These are phyloP conservation scores for Vitis amurensis DNA, from an alignment of 164 flowering plant species.

Conservation along the genomic window DNA sequence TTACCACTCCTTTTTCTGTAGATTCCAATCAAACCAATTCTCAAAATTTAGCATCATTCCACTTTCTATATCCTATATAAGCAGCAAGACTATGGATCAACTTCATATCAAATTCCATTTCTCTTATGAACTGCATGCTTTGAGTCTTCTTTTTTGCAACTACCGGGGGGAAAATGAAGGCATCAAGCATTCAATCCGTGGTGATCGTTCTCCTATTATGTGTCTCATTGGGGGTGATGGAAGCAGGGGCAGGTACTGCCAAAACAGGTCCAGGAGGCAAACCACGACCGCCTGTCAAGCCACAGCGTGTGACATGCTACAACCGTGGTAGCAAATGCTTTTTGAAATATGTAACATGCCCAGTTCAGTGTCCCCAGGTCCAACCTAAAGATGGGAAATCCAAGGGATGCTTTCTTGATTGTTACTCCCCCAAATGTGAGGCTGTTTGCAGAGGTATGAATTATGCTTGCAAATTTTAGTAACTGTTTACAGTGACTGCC, in stretches of 20 bases:
- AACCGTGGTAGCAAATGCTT: constrained; percentile 23
- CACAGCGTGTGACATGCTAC: constrained; percentile 14
- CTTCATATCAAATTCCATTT: constrained; percentile 3
- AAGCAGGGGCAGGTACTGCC: constrained; percentile 2
- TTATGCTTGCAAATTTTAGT: too few species aligned
- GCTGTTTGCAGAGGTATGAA: constrained; percentile 28
- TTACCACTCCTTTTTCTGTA: too few species aligned
- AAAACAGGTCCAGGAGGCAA: too few species aligned
- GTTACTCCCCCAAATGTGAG: constrained; percentile 36
- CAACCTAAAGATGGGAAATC: constrained; percentile 24
- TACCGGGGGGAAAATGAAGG: neutral
- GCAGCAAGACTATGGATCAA: too few species aligned
- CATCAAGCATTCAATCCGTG: constrained; percentile 5
- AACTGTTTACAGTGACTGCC: too few species aligned
- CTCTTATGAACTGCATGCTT: neutral
- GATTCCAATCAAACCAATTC: too few species aligned
- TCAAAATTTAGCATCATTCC: too few species aligned
- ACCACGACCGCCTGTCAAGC: too few species aligned
- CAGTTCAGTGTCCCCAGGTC: constrained; percentile 26
- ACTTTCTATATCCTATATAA: too few species aligned
- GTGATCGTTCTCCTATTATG: constrained; percentile 15
- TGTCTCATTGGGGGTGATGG: neutral
- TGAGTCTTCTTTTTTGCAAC: too few species aligned
- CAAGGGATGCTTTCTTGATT: constrained; percentile 37
- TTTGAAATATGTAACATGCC: constrained; percentile 23